A percentile compares a stretch with the other conserved stretches of the same genome.
Conservation (phyloP, 1,139 yeast species). For the Kodamaea anthophila region DNA sequence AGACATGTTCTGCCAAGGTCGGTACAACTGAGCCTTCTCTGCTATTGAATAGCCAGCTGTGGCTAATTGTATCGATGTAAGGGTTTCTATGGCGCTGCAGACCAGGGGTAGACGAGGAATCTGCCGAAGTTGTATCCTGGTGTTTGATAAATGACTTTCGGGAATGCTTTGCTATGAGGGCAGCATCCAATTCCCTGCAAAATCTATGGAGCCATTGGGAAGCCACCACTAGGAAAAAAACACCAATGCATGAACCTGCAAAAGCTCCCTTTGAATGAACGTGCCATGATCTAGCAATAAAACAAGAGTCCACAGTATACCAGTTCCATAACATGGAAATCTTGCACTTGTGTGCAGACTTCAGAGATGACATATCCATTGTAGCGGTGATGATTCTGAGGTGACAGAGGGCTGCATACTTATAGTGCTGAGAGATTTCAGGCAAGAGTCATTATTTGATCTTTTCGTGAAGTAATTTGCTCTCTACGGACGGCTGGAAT, state of each 20-base stretch:
- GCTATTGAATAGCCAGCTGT: slow-evolving; percentile 30
- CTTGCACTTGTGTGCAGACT: slow-evolving; percentile 20
- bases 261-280: slow-evolving; percentile 52
- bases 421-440: not conserved
- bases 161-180: slow-evolving; percentile 21
- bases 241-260: slow-evolving; percentile 69
- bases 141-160: not conserved
- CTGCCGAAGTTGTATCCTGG: not conserved
- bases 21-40: slow-evolving; percentile 23
- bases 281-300: slow-evolving; percentile 61
- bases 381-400: not conserved
- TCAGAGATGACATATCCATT: slow-evolving; percentile 15
- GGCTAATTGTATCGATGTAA: slow-evolving; percentile 26
- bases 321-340: slow-evolving; percentile 40
- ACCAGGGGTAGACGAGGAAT: slow-evolving; percentile 1
- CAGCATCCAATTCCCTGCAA: slow-evolving; percentile 49
- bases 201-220: slow-evolving; percentile 54
- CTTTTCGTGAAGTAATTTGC: too few species aligned
- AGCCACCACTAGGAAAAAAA: slow-evolving; percentile 49
- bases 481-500: too few species aligned
- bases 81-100: slow-evolving; percentile 8
- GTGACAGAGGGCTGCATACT: not conserved
- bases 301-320: slow-evolving; percentile 56
- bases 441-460: too few species aligned
- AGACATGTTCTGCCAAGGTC: slow-evolving; percentile 40